phyloP scores from a whole-genome alignment of 2,329 filamentous ascomycete species.

The Neofusicoccum sp. region DNA sequence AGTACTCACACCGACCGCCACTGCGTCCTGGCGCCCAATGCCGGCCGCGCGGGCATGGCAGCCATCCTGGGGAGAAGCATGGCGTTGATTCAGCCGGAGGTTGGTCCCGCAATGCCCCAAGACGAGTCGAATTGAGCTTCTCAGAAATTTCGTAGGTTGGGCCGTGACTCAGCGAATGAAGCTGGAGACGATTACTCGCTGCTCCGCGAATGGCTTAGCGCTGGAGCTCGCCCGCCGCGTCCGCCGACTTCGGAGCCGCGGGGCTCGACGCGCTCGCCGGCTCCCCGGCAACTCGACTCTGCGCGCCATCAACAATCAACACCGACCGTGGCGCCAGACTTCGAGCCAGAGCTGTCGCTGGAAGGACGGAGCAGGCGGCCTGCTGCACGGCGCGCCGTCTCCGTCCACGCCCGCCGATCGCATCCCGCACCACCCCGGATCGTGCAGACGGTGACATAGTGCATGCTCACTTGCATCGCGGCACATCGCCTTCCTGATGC shows the following conservation, averaged over 20 bases:
- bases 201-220: conserved; percentile 11
- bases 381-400: too few species aligned
- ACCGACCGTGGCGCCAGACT: not conserved
- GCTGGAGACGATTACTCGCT: conserved; percentile 13
- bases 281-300: not conserved
- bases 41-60: conserved; percentile 6
- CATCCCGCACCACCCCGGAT: too few species aligned
- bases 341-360: too few species aligned
- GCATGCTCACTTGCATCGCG: too few species aligned
- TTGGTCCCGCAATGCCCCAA: not conserved
- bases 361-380: too few species aligned
- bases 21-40: conserved; percentile 8
- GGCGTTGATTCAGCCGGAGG: not conserved
- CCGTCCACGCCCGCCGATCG: too few species aligned
- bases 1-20: conserved; percentile 15
- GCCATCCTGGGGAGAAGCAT: conserved; percentile 17
- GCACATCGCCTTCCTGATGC: too few species aligned
- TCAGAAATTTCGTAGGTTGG: conserved; percentile 5
- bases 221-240: not conserved
- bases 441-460: too few species aligned
- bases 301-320: not conserved
- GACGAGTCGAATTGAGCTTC: conserved; percentile 11
- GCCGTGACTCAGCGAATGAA: conserved; percentile 16
- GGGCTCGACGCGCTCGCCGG: not conserved
- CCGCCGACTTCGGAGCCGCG: conserved; percentile 9